Conservation (phyloP, 2,329 filamentous ascomycete species). For the Fusarium sarcochroum region DNA sequence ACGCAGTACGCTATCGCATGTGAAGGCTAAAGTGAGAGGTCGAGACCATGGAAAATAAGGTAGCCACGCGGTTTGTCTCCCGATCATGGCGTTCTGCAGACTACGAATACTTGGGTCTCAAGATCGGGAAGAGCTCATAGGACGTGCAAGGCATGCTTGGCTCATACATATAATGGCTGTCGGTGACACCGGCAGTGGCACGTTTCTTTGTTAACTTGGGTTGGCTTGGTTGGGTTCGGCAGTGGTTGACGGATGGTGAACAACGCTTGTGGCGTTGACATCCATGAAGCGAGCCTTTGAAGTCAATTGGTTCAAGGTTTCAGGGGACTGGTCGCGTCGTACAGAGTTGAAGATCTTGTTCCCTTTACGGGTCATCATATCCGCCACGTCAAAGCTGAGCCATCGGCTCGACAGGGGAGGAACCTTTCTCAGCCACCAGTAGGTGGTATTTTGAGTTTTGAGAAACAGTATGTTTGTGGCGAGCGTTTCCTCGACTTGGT, state of each 20-base stretch:
- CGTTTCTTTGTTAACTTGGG: constrained; percentile 1
- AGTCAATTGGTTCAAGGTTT: constrained; percentile 14
- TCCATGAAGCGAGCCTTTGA: background rate
- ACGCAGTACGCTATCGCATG: background rate
- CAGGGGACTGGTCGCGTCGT: background rate
- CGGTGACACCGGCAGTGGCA: constrained; percentile 15
- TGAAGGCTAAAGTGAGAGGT: constrained; percentile 27
- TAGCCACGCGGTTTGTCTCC: constrained; percentile 3
- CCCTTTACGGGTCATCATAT: constrained; percentile 15
- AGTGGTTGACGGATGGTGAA: constrained; percentile 23
- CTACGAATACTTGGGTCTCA: constrained; percentile 11
- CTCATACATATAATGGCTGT: background rate
- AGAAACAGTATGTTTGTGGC: constrained; percentile 25
- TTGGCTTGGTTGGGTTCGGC: constrained; percentile 13
- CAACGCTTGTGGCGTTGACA: constrained; percentile 26
- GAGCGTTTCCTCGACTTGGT: constrained; percentile 12
- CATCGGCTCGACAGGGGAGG: background rate
- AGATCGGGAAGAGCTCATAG: constrained; percentile 27
- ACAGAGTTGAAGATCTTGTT: constrained; percentile 29
- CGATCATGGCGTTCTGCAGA: constrained; percentile 22
- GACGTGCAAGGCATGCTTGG: background rate
- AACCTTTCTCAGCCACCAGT: constrained; percentile 21
- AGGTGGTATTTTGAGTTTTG: background rate
- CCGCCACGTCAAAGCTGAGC: background rate
- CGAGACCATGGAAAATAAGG: constrained; percentile 29